Conservation (phyloP, 495 filamentous ascomycete genomes). For the Hyaloscypha hepaticicola region DNA sequence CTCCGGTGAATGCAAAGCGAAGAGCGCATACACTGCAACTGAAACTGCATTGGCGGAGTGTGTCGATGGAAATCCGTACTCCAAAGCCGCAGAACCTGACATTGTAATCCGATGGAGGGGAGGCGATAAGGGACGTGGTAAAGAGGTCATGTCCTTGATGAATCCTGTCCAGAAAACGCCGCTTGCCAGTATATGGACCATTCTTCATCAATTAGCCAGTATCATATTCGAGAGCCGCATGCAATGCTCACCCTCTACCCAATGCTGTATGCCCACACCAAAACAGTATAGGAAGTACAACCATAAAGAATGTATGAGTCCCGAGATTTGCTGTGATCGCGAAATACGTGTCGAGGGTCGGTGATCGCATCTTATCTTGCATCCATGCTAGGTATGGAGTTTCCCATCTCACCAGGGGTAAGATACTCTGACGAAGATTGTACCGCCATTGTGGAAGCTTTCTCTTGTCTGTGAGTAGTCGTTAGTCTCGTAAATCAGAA, state of each 20-base stretch:
- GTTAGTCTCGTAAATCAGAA: constrained; percentile 8
- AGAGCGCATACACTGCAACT: constrained; percentile 80
- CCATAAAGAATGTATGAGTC: constrained; percentile 98
- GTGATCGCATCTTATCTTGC: constrained; percentile 75
- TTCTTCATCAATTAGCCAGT: constrained; percentile 45
- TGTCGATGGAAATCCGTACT: constrained; percentile 96
- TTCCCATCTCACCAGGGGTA: constrained; percentile 90
- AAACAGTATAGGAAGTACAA: constrained; percentile 86
- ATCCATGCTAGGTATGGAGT: constrained; percentile 88
- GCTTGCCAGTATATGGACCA: constrained; percentile 82
- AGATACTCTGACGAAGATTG: constrained; percentile 70
- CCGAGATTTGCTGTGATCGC: constrained; percentile 95
- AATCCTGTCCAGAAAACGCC: constrained; percentile 95
- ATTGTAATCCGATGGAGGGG: constrained; percentile 93
- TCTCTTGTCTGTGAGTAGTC: constrained; percentile 64
- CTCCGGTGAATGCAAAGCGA: constrained; percentile 58
- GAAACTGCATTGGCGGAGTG: constrained; percentile 97
- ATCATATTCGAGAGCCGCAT: background rate
- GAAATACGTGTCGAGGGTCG: constrained; percentile 89
- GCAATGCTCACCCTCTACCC: constrained; percentile 69
- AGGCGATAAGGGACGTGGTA: constrained; percentile 92
- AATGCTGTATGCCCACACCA: constrained; percentile 86
- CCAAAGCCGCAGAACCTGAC: constrained; percentile 90
- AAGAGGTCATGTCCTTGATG: constrained; percentile 89
- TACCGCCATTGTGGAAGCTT: constrained; percentile 89